Evolutionary conservation across 352 stramenopile species (phyloP).

Genomic region (Phytophthora hybrid): DNA sequence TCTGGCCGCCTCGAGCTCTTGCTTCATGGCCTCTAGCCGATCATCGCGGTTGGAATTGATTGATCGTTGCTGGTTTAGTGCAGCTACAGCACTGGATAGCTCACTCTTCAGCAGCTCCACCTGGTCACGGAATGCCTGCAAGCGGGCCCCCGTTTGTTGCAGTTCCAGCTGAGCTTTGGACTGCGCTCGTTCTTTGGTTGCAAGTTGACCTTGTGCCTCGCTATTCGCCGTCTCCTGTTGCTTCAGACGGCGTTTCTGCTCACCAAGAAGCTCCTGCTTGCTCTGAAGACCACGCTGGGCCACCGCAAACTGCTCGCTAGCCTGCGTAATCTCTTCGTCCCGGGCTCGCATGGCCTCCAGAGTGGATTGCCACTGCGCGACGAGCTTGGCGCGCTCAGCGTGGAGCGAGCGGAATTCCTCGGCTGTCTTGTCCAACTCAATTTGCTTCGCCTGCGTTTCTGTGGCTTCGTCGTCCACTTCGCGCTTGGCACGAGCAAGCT

Average conservation of each 20-base stretch:
- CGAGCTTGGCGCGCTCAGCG: constrained; percentile 93
- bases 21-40: constrained; percentile 84
- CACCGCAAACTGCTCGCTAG: constrained; percentile 90
- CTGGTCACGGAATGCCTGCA: constrained; percentile 91
- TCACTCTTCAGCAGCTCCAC: constrained; percentile 94
- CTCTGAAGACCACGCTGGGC: constrained; percentile 58
- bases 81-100: constrained; percentile 85
- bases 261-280: constrained; percentile 76
- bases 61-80: constrained; percentile 82
- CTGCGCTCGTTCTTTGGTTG: constrained; percentile 73
- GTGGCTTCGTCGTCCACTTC: constrained; percentile 86
- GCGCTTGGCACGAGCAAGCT: constrained; percentile 81
- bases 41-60: constrained; percentile 79
- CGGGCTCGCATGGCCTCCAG: constrained; percentile 94
- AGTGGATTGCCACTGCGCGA: constrained; percentile 95
- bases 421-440: constrained; percentile 96
- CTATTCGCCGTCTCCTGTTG: constrained; percentile 88
- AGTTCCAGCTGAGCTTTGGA: constrained; percentile 78
- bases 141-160: constrained; percentile 54
- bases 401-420: constrained; percentile 95
- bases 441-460: constrained; percentile 95
- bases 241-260: constrained; percentile 85
- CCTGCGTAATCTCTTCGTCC: constrained; percentile 93
- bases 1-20: constrained; percentile 69
- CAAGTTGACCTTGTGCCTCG: constrained; percentile 81